A percentile compares a stretch with the other conserved stretches of the same genome.
Conservation (phyloP, 805 yeast genomes). For the Vanderwaltozyma verrucispora region DNA sequence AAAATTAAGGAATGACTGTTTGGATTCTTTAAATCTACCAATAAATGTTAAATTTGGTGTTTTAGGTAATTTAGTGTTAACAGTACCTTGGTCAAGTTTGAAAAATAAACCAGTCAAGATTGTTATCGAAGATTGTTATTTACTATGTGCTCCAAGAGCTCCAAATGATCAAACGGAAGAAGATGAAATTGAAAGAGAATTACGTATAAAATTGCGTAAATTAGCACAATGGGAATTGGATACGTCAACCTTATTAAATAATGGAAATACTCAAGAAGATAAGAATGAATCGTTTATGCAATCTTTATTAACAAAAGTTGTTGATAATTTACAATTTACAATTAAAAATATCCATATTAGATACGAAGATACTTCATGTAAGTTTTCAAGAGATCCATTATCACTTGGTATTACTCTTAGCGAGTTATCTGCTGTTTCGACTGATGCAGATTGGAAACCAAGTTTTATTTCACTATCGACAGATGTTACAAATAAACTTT, state of each 20-base stretch:
- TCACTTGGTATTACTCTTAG: conserved; percentile 73
- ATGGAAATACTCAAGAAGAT: conserved; percentile 28
- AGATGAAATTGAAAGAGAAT: conserved; percentile 50
- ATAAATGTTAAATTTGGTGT: conserved; percentile 83
- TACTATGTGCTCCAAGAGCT: conserved; percentile 68
- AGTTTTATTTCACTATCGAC: conserved; percentile 69
- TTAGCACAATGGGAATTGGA: conserved; percentile 52
- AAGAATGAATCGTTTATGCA: conserved; percentile 78
- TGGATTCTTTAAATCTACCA: conserved; percentile 80
- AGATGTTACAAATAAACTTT: conserved; percentile 59
- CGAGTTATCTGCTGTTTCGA: conserved; percentile 85
- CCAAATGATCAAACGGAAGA: conserved; percentile 49
- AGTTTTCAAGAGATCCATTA: conserved; percentile 65
- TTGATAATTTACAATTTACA: conserved; percentile 86
- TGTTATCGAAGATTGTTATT: conserved; percentile 72
- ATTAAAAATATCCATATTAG: conserved; percentile 86
- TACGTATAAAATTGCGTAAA: conserved; percentile 54
- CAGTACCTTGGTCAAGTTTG: conserved; percentile 94
- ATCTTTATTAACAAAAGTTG: conserved; percentile 74
- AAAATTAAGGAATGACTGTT: conserved; percentile 73
- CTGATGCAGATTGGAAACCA: conserved; percentile 78
- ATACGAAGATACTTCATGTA: conserved; percentile 68
- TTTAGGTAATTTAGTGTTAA: conserved; percentile 77
- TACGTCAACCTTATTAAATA: conserved; percentile 34
- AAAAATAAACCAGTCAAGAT: conserved; percentile 89